These are phyloP conservation scores for Trifolium pratense DNA, from an alignment of 306 rosid species.

Conservation along the genomic window DNA sequence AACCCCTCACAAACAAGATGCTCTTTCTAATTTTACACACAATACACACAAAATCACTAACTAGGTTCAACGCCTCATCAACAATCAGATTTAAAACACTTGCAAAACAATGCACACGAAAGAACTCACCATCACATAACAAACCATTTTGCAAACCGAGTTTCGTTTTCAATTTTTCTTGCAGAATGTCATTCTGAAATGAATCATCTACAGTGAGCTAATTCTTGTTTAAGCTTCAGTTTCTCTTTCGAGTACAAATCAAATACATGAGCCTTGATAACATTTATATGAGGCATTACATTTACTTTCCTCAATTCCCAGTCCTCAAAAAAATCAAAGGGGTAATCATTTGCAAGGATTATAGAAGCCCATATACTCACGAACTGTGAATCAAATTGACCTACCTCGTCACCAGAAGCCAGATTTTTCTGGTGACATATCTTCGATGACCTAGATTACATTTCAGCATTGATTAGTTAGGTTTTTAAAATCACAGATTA, in stretches of 20 bases:
- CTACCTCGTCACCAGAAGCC: not conserved
- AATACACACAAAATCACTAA: not conserved
- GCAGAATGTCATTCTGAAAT: not conserved
- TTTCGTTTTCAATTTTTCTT: not conserved
- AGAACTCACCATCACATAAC: slow-evolving; percentile 15
- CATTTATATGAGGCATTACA: not conserved
- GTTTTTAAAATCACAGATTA: not conserved
- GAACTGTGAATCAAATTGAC: not conserved
- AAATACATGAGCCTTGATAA: not conserved
- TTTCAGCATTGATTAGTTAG: not conserved
- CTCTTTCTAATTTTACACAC: not conserved
- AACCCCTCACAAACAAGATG: not conserved
- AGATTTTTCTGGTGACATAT: not conserved
- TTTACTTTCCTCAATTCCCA: not conserved
- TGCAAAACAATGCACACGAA: slow-evolving; percentile 23
- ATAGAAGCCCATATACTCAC: not conserved
- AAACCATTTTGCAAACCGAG: not conserved
- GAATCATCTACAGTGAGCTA: slow-evolving; percentile 2
- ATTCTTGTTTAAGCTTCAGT: not conserved
- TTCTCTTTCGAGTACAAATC: not conserved
- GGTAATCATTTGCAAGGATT: not conserved
- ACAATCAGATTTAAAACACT: not conserved
- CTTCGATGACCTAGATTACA: not conserved
- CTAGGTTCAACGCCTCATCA: not conserved
- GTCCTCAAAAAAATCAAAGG: not conserved